A percentile compares a stretch with the other conserved stretches of the same genome.
Evolutionary conservation across 2,329 filamentous ascomycete genomes (phyloP).

Genomic region (Teratosphaeria epicoccoides): DNA sequence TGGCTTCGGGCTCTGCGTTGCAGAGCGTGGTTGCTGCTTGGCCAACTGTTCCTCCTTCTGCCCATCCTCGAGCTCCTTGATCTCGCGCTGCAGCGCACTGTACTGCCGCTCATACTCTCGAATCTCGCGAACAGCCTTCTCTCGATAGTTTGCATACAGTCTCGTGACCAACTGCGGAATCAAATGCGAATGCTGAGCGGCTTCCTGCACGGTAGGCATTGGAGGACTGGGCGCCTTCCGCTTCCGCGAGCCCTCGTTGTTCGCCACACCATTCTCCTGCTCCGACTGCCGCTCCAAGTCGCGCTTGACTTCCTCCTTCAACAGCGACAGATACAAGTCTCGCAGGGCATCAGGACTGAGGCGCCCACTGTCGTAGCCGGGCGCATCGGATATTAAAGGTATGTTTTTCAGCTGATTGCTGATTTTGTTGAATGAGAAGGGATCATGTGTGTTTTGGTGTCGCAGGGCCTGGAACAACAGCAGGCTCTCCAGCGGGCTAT

Average conservation of each 20-base stretch:
- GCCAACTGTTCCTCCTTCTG: slow-evolving; percentile 39
- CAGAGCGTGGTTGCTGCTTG: slow-evolving; percentile 6
- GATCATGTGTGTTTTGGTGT: slow-evolving; percentile 48
- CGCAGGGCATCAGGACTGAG: slow-evolving; percentile 69
- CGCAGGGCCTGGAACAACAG: slow-evolving; percentile 73
- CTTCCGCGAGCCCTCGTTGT: slow-evolving; percentile 53
- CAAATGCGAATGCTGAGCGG: slow-evolving; percentile 54
- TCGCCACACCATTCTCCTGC: slow-evolving; percentile 19
- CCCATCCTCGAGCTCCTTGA: slow-evolving; percentile 55
- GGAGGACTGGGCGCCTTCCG: slow-evolving; percentile 60
- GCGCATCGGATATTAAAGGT: slow-evolving; percentile 57
- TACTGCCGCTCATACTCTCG: slow-evolving; percentile 62
- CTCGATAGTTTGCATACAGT: slow-evolving; percentile 65
- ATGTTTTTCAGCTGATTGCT: slow-evolving; percentile 67
- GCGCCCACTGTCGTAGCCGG: slow-evolving; percentile 60
- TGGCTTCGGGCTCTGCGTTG: slow-evolving; percentile 16
- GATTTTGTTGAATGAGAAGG: slow-evolving; percentile 55
- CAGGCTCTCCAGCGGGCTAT: slow-evolving; percentile 77
- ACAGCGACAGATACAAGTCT: slow-evolving; percentile 63
- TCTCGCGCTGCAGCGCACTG: slow-evolving; percentile 51
- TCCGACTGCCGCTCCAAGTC: slow-evolving; percentile 24
- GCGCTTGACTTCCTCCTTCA: slow-evolving; percentile 59
- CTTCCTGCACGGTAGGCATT: slow-evolving; percentile 55
- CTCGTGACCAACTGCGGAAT: slow-evolving; percentile 61
- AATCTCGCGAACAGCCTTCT: slow-evolving; percentile 59